A percentile compares a stretch with the other conserved stretches of the same genome.
Conservation (phyloP, 2,329 filamentous ascomycete genomes). For the Xylariomycetidae sp. region DNA sequence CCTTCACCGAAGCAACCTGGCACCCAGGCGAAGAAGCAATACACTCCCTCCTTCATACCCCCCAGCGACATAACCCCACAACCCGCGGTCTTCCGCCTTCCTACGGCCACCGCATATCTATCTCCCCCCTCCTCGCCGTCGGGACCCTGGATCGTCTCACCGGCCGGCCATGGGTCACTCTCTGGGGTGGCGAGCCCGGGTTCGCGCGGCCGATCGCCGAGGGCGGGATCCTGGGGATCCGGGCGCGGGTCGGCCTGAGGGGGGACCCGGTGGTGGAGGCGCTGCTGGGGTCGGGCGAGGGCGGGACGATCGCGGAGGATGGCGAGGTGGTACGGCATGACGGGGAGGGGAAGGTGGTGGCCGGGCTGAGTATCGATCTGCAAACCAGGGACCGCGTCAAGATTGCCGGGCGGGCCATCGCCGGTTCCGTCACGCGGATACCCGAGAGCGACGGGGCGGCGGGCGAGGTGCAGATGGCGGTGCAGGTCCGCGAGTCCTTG, state of each 20-base stretch:
- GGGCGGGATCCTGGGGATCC: constrained; percentile 57
- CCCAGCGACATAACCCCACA: constrained; percentile 61
- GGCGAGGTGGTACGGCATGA: constrained; percentile 26
- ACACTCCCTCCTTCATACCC: constrained; percentile 57
- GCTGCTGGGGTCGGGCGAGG: constrained; percentile 48
- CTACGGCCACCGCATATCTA: constrained; percentile 56
- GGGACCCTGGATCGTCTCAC: constrained; percentile 65
- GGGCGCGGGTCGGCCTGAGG: constrained; percentile 52
- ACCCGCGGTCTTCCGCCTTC: constrained; percentile 55
- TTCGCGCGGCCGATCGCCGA: constrained; percentile 61
- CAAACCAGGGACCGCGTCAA: constrained; percentile 69
- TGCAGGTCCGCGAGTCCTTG: constrained; percentile 67
- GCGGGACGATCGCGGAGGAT: constrained; percentile 29
- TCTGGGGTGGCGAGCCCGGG: constrained; percentile 71
- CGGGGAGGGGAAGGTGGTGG: constrained; percentile 36
- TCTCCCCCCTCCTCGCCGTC: constrained; percentile 65
- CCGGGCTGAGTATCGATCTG: constrained; percentile 57
- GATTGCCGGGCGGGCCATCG: constrained; percentile 64
- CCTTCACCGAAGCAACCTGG: constrained; percentile 34
- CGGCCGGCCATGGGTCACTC: constrained; percentile 67
- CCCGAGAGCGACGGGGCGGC: constrained; percentile 19
- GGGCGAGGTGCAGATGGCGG: constrained; percentile 49
- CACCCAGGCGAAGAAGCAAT: constrained; percentile 65
- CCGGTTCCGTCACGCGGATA: constrained; percentile 48
- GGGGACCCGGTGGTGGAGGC: constrained; percentile 67